These are phyloP conservation scores for Lomentospora prolificans DNA, from an alignment of 2,329 filamentous ascomycete species.

Conservation along the genomic window DNA sequence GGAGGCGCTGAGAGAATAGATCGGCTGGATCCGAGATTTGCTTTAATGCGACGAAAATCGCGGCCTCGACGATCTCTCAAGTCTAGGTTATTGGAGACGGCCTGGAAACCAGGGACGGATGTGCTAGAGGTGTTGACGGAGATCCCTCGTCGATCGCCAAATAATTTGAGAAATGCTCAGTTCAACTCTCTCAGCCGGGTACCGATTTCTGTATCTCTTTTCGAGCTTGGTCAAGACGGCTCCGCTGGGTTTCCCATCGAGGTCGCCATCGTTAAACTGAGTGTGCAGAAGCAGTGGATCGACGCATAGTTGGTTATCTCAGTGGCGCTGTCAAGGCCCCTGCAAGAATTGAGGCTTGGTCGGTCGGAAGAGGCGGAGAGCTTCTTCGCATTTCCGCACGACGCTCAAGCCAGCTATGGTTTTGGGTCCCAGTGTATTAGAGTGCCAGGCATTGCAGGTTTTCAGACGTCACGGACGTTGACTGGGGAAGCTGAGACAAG, in stretches of 20 bases:
- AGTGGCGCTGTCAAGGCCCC: background rate
- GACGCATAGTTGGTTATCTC: too few species aligned
- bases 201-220: too few species aligned
- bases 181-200: too few species aligned
- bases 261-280: background rate
- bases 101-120: background rate
- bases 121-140: background rate
- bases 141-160: background rate
- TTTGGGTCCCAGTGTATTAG: background rate
- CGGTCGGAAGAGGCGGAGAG: background rate
- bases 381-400: background rate
- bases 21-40: constrained; percentile 1
- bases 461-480: background rate
- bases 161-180: too few species aligned
- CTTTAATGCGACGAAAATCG: constrained; percentile 1
- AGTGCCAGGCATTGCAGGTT: background rate
- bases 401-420: too few species aligned
- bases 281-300: background rate
- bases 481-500: background rate
- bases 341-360: background rate
- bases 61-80: background rate
- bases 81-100: background rate
- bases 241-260: background rate
- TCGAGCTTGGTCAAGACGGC: background rate
- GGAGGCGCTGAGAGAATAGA: background rate